Evolutionary conservation across 148 eudicot species (phyloP).

Genomic region (Oxyria digyna): DNA sequence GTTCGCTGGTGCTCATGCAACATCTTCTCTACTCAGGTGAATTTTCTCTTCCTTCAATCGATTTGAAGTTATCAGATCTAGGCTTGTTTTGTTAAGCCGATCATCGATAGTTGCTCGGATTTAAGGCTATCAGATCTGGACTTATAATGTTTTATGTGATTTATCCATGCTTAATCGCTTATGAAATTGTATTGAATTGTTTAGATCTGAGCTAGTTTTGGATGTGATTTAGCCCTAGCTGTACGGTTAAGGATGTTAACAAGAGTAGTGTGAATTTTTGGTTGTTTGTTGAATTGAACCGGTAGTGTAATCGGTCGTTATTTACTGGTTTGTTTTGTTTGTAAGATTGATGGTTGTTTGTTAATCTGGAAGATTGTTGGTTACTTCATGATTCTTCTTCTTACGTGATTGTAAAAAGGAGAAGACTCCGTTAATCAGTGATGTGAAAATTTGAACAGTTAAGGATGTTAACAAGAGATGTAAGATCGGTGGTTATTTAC

Average conservation of each 20-base stretch:
- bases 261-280: too few species aligned
- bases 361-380: too few species aligned
- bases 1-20: constrained; percentile 99
- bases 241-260: too few species aligned
- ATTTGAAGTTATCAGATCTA: neutral
- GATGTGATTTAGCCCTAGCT: neutral
- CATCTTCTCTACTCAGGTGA: constrained; percentile 82
- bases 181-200: neutral
- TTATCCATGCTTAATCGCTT: neutral
- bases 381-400: neutral
- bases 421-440: neutral
- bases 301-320: too few species aligned
- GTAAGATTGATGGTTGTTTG: too few species aligned
- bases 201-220: neutral
- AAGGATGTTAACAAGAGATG: too few species aligned
- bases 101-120: too few species aligned
- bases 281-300: too few species aligned
- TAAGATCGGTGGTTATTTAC: too few species aligned
- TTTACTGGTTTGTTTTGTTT: too few species aligned
- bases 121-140: too few species aligned
- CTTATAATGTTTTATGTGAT: neutral
- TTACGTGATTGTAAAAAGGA: neutral
- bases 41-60: neutral
- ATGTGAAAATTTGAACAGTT: too few species aligned
- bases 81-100: neutral